Evolutionary conservation across 176 grass and related monocot genomes (phyloP), one percentile per base, ranked within the genome.

Genomic region (Paspalum notatum): DNA sequence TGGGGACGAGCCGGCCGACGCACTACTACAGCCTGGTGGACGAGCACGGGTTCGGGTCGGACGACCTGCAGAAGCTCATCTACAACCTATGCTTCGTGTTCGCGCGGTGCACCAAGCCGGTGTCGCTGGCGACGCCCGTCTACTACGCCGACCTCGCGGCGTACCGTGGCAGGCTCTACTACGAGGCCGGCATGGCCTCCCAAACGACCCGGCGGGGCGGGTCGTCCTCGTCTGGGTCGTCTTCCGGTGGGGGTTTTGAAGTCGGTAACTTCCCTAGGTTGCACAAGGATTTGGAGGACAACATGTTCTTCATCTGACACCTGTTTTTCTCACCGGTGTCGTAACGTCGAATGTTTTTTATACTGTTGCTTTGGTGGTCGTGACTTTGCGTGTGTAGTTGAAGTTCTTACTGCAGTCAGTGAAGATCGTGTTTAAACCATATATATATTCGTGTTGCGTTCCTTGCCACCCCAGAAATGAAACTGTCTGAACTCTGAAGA

Each of bases 61-160:
- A 87, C 49, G 90, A 92, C 13, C 62, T 89, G 41, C 90, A 92
- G 71, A 86, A 86, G 80, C 90, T 92, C 16, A 64, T 92, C 20
- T 84, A 84, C 79, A 72, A 66, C 69, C 75, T 84, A 22, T 92
- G 90, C 80, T 92, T 89, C 84, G 41, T 75, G 17, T 92, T 84
- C 76, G 87, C 90, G 5, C 80, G 87, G 20, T 89, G 87, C 80
- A 92, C 90, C 22, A 89, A 92, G 83, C 90, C 90, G 9, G 90
- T 89, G 43, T 89, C 90, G 9, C 60, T 92, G 74, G 84, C 71
- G 37, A 76, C 87, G 51, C 90, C 90, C 5, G 80, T 92, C 40
- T 87, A 87, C 71, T 92, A 92, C 52, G 90, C 90, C 9, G 87
- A 92, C 37, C 75, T 87, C 4, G 90, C 72, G 0, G 90, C 90